phyloP scores from a whole-genome alignment of 2,329 filamentous ascomycete genomes.

The Nigrospora oryzae region DNA sequence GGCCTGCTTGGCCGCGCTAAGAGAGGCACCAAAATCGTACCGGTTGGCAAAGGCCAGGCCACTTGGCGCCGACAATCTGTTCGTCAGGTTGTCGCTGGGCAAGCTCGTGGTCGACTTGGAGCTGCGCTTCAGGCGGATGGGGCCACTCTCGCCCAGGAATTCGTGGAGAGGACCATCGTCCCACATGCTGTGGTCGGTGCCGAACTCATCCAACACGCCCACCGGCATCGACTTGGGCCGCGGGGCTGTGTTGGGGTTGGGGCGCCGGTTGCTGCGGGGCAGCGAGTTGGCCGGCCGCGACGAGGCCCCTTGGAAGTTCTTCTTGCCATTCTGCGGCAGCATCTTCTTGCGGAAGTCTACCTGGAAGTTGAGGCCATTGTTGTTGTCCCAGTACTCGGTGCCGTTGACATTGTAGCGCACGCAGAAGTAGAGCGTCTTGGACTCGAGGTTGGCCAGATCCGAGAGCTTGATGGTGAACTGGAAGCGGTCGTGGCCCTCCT shows the following conservation, averaged over 20 bases:
- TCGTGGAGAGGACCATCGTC: slow-evolving; percentile 50
- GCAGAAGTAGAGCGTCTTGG: slow-evolving; percentile 88
- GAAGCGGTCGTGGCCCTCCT: slow-evolving; percentile 75
- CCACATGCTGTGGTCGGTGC: slow-evolving; percentile 44
- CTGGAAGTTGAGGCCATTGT: slow-evolving; percentile 78
- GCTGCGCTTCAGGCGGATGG: slow-evolving; percentile 61
- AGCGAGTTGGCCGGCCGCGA: slow-evolving; percentile 45
- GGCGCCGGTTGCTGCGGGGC: slow-evolving; percentile 58
- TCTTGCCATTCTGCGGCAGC: slow-evolving; percentile 52
- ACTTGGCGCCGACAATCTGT: slow-evolving; percentile 44
- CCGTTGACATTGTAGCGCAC: slow-evolving; percentile 80
- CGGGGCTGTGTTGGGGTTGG: slow-evolving; percentile 28
- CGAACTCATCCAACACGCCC: slow-evolving; percentile 63
- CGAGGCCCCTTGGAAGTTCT: slow-evolving; percentile 38
- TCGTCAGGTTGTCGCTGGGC: slow-evolving; percentile 51
- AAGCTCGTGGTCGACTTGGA: slow-evolving; percentile 55
- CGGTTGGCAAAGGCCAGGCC: slow-evolving; percentile 80
- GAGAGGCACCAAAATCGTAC: slow-evolving; percentile 92
- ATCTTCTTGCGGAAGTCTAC: slow-evolving; percentile 83
- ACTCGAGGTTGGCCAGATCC: slow-evolving; percentile 83
- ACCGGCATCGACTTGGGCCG: slow-evolving; percentile 47
- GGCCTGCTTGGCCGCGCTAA: slow-evolving; percentile 72
- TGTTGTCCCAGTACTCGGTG: slow-evolving; percentile 94
- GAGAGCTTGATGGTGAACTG: slow-evolving; percentile 89
- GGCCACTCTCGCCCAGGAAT: slow-evolving; percentile 54